Conservation (phyloP, 345 rosid species). For the Gossypium sturtianum region DNA sequence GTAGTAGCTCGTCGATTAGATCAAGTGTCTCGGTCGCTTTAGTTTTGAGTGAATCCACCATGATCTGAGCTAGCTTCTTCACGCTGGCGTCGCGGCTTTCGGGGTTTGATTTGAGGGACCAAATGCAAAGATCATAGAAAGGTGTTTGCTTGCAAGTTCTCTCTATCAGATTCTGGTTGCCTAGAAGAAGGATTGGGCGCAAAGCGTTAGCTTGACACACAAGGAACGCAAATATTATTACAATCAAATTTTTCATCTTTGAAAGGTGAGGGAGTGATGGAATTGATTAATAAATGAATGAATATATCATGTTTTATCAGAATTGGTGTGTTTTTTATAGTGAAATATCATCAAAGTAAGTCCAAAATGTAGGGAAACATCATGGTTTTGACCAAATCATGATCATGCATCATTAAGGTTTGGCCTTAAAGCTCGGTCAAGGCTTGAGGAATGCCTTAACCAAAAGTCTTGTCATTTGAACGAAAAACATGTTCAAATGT, state of each 20-base stretch:
- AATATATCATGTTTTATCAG: not conserved
- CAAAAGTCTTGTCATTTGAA: not conserved
- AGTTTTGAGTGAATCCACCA: conserved; percentile 15
- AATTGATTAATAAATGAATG: not conserved
- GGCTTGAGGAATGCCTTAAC: not conserved
- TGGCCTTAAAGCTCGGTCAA: conserved; percentile 4
- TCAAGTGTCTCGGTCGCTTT: conserved; percentile 18
- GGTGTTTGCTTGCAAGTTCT: conserved; percentile 29
- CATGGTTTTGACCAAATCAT: not conserved
- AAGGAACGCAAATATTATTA: conserved; percentile 1
- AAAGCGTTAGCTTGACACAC: conserved; percentile 18
- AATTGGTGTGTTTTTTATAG: not conserved
- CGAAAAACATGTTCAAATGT: not conserved
- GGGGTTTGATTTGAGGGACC: conserved; percentile 16
- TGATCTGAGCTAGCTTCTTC: conserved; percentile 22
- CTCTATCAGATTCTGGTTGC: conserved; percentile 19
- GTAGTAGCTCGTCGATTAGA: conserved; percentile 14
- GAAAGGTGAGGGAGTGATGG: not conserved
- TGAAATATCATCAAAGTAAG: not conserved
- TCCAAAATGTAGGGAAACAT: not conserved
- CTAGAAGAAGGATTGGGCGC: conserved; percentile 17
- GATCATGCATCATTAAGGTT: not conserved
- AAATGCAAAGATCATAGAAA: conserved; percentile 16
- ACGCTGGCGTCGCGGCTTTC: conserved; percentile 16
- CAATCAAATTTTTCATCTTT: conserved; percentile 12